Conservation (phyloP, 2,329 filamentous ascomycete genomes). For the Coleophoma crateriformis region DNA sequence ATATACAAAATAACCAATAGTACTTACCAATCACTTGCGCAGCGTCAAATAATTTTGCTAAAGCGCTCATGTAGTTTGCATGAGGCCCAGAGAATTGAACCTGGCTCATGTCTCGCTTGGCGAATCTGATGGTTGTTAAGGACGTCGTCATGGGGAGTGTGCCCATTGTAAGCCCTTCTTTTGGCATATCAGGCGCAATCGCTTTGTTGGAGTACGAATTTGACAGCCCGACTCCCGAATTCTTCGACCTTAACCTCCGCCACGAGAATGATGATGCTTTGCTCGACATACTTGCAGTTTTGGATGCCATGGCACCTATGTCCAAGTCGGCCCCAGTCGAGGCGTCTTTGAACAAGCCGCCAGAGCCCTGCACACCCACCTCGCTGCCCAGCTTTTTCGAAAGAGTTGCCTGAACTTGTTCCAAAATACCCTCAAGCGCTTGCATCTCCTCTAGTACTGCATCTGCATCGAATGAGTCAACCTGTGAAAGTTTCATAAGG, state of each 20-base stretch:
- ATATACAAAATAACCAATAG: background rate
- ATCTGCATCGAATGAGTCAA: slow-evolving; percentile 87
- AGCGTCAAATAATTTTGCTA: slow-evolving; percentile 88
- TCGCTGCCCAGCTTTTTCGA: slow-evolving; percentile 87
- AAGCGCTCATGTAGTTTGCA: slow-evolving; percentile 82
- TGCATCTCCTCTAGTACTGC: slow-evolving; percentile 94
- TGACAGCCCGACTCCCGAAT: slow-evolving; percentile 60
- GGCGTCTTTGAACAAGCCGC: slow-evolving; percentile 71
- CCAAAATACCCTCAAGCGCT: slow-evolving; percentile 74
- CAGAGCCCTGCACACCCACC: slow-evolving; percentile 74
- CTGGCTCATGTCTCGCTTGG: slow-evolving; percentile 64
- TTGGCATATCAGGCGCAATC: slow-evolving; percentile 39
- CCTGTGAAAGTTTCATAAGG: slow-evolving; percentile 72
- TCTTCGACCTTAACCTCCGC: slow-evolving; percentile 87
- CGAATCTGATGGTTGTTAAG: slow-evolving; percentile 57
- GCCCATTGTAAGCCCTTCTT: slow-evolving; percentile 61
- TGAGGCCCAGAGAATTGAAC: slow-evolving; percentile 78
- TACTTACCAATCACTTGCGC: slow-evolving; percentile 83
- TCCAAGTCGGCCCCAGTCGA: slow-evolving; percentile 35
- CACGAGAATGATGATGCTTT: slow-evolving; percentile 83
- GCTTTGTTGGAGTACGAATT: slow-evolving; percentile 44
- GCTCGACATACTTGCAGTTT: slow-evolving; percentile 53
- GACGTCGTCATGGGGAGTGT: slow-evolving; percentile 69
- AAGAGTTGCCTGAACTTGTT: slow-evolving; percentile 73
- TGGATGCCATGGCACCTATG: slow-evolving; percentile 35